Base-by-base conservation (phyloP, 2,329 filamentous ascomycete genomes). In the Arachnopeziza araneosa region DNA sequence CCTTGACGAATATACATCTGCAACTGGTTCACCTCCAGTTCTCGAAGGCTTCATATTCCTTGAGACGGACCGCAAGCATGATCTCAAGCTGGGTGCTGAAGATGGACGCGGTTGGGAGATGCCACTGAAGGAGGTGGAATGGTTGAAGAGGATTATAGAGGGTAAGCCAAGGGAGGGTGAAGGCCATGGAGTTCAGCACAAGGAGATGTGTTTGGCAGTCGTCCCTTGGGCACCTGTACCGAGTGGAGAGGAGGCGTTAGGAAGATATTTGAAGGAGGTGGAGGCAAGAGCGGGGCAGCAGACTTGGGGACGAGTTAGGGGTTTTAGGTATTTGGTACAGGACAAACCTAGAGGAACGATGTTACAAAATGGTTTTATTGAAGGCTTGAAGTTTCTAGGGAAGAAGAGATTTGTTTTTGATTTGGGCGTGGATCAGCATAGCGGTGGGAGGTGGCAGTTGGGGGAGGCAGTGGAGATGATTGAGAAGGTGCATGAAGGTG, bases 191-290 rank as follows among this genome's bases (percentile, higher is more conserved):
- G 61, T 75, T 49, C 72, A 73, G 2, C 81, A 86, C 57, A 78
- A 78, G 17, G 71, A 76, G 24, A 75, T 87, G 22, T 85, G 90
- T 67, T 77, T 87, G 1, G 93, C 83, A 0, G 83, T 92, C 64
- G 81, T 97, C 3, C 86, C 91, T 1, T 97, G 91, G 90, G 92
- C 91, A n/a, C 93, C 93, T 0, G 72, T 97, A 54, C 83, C 89
- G 10, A 83, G 85, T 50, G 85, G 89, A 0, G 71, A 80, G 0
- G 77, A 73, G 6, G 80, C 79, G 0, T 75, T 97, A 71, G 76
- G 82, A 63, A 74, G 75, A 63, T 97, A 96, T 72, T 77, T 96
- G 6, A 74, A 74, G 0, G 70, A 79, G 19, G 89, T 85, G 2
- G 77, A 85, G 71, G 76, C 83, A 63, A 77, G 77, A 57, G 86